Conservation (phyloP, 202 grass and related monocot species). For the Carex arenaria region DNA sequence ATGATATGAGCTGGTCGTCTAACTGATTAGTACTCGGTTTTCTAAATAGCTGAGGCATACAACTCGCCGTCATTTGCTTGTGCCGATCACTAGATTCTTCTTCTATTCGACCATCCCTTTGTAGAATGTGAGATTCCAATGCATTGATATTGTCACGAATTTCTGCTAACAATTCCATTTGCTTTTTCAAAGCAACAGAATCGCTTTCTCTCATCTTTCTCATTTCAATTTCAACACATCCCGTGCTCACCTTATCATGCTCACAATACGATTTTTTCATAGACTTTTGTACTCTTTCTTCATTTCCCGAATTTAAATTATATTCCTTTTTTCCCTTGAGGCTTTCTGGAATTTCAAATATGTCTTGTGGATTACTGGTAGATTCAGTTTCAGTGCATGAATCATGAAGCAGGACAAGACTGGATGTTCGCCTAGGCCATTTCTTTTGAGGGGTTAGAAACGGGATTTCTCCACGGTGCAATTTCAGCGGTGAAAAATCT, state of each 20-base stretch:
- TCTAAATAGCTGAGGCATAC: not conserved
- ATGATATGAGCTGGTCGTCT: constrained; percentile 6
- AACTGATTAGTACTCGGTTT: not conserved
- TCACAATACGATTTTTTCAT: constrained; percentile 4
- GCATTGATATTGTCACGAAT: constrained; percentile 17
- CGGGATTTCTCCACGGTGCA: not conserved
- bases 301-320: not conserved
- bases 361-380: not conserved
- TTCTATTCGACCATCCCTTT: not conserved
- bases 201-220: constrained; percentile 10
- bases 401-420: not conserved
- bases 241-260: constrained; percentile 11
- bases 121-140: constrained; percentile 17
- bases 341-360: constrained; percentile 19
- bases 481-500: not conserved
- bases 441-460: not conserved
- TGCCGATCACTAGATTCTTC: not conserved
- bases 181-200: constrained; percentile 13
- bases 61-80: not conserved
- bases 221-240: constrained; percentile 28
- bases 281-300: not conserved
- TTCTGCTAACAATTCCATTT: constrained; percentile 19
- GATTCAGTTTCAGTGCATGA: constrained; percentile 6
- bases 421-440: constrained; percentile 15
- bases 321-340: not conserved